Conservation (phyloP, 108 stramenopile genomes). For the Cyclotella cryptica region DNA sequence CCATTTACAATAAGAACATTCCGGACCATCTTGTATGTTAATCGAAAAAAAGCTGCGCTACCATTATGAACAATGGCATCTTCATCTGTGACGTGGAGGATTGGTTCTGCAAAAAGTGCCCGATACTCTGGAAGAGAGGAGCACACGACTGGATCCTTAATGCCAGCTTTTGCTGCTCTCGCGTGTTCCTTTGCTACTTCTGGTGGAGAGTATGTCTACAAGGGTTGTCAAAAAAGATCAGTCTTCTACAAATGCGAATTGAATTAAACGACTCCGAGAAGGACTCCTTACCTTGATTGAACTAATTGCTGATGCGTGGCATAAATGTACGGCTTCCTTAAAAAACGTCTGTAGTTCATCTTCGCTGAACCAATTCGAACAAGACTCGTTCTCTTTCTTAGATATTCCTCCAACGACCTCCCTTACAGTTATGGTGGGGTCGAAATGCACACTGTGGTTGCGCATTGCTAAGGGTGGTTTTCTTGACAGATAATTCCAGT, state of each 20-base stretch:
- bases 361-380: constrained; percentile 44
- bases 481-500: neutral
- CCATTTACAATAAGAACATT: constrained; percentile 39
- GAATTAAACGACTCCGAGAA: neutral
- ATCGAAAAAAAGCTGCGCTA: constrained; percentile 26
- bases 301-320: constrained; percentile 33
- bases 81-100: constrained; percentile 38
- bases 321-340: constrained; percentile 35
- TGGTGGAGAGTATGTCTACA: constrained; percentile 11
- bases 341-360: constrained; percentile 37
- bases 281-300: constrained; percentile 13
- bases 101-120: constrained; percentile 43
- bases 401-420: constrained; percentile 14
- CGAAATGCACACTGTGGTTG: constrained; percentile 34
- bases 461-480: neutral
- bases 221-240: neutral
- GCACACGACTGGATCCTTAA: constrained; percentile 27
- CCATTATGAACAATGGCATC: constrained; percentile 41
- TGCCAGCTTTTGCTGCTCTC: constrained; percentile 19
- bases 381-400: constrained; percentile 4
- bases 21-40: constrained; percentile 26
- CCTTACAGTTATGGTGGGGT: constrained; percentile 48
- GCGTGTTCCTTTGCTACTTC: constrained; percentile 23
- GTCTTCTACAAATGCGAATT: neutral
- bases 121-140: constrained; percentile 23